Conservation (phyloP, 31 red algal genomes). For the Endocladia muricata region DNA sequence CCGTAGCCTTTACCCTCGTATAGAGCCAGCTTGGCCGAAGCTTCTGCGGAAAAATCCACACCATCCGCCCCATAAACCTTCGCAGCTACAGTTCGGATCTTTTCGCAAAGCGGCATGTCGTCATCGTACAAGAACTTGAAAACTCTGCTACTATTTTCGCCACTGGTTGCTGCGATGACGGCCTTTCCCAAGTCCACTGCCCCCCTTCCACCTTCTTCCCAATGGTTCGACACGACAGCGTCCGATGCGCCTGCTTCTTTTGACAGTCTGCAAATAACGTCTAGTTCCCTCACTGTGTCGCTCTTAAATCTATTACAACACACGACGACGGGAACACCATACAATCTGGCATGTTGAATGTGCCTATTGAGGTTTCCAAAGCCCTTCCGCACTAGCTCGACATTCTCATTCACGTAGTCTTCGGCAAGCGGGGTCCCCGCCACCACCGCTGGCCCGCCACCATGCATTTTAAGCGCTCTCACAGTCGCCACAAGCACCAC, state of each 20-base stretch:
- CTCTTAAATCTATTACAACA: conserved; percentile 79
- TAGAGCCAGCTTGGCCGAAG: conserved; percentile 39
- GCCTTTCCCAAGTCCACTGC: conserved; percentile 79
- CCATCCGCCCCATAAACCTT: conserved; percentile 84
- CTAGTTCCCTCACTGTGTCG: conserved; percentile 84
- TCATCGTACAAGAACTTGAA: conserved; percentile 75
- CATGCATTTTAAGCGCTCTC: conserved; percentile 93
- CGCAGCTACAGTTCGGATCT: conserved; percentile 73
- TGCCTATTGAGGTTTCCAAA: conserved; percentile 84
- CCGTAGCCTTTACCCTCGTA: conserved; percentile 78
- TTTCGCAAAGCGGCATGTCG: conserved; percentile 54
- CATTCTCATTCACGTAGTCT: conserved; percentile 61
- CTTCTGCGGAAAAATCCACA: conserved; percentile 72
- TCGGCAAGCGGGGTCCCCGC: conserved; percentile 69
- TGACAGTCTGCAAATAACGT: conserved; percentile 49
- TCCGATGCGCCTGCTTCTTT: conserved; percentile 71
- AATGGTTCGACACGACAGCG: conserved; percentile 91
- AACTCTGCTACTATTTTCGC: neutral
- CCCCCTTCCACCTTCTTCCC: conserved; percentile 86
- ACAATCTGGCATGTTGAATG: conserved; percentile 76
- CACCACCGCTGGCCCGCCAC: conserved; percentile 79
- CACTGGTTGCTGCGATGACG: conserved; percentile 53
- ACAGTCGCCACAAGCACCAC: conserved; percentile 93
- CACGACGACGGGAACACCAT: conserved; percentile 84
- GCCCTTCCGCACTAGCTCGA: conserved; percentile 74